Percentiles rank a stretch among this genome's conserved stretches.
Evolutionary conservation across 305 asterid genomes (phyloP).

Genomic region (Andrographis paniculata): DNA sequence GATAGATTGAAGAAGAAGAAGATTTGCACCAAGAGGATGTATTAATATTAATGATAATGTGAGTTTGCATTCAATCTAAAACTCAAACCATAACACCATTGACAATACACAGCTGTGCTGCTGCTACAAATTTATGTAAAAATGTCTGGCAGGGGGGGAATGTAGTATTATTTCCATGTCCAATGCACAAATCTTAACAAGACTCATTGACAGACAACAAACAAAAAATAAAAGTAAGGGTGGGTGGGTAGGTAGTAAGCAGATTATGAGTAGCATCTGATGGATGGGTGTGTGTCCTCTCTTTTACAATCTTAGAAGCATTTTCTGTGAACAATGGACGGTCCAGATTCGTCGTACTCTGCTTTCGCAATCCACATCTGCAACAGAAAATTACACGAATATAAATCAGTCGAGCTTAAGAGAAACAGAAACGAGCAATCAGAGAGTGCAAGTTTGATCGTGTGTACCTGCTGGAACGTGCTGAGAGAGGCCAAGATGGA

Average conservation of each 20-base stretch:
- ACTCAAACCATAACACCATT: conserved; percentile 25
- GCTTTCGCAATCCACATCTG: conserved; percentile 81
- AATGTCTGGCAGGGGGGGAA: conserved; percentile 13
- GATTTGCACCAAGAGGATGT: too few relatives aligned
- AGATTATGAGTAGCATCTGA: conserved; percentile 22
- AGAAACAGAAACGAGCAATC: conserved; percentile 67
- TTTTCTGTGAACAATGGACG: conserved; percentile 66
- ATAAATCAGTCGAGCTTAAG: conserved; percentile 41
- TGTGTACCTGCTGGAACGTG: conserved; percentile 8
- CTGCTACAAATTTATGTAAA: conserved; percentile 34
- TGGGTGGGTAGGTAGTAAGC: conserved; percentile 25
- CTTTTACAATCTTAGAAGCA: conserved; percentile 41
- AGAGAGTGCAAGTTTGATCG: conserved; percentile 36
- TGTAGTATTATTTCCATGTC: conserved; percentile 23
- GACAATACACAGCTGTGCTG: conserved; percentile 31
- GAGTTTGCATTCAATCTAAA: neutral
- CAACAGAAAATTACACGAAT: conserved; percentile 15
- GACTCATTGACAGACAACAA: conserved; percentile 11
- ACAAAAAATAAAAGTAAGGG: conserved; percentile 19
- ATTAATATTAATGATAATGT: too few relatives aligned
- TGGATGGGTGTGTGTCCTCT: conserved; percentile 19
- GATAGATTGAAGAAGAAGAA: too few relatives aligned
- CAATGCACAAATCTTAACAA: conserved; percentile 26
- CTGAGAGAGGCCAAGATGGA: conserved; percentile 9
- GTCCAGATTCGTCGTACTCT: conserved; percentile 63